These are phyloP conservation scores for Tricholoma hemisulphureum DNA, from an alignment of 768 basidiomycete genomes.

Conservation along the genomic window DNA sequence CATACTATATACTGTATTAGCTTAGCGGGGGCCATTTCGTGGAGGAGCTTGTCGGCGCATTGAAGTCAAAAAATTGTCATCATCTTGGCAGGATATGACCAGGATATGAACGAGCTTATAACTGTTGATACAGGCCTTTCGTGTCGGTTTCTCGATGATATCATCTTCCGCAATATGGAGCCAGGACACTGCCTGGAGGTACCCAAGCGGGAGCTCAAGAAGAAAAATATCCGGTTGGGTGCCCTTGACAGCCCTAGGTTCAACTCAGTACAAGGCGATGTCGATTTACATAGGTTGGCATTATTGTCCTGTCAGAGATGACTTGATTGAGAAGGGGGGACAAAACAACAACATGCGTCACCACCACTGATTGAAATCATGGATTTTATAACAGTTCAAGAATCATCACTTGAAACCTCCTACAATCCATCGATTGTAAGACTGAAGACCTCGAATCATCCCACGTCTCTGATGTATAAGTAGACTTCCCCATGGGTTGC, in stretches of 20 bases:
- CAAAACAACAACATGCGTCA: too few relatives aligned
- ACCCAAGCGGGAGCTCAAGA: conserved; percentile 45
- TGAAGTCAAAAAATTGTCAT: conserved; percentile 63
- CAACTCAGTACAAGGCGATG: conserved; percentile 34
- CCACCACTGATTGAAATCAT: too few relatives aligned
- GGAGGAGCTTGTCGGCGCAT: conserved; percentile 63
- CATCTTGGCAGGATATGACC: conserved; percentile 68
- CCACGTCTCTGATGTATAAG: background rate
- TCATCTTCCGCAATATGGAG: conserved; percentile 52
- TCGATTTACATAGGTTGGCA: conserved; percentile 38
- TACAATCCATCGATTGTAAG: conserved; percentile 1
- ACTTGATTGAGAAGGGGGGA: too few relatives aligned
- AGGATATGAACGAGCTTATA: conserved; percentile 64
- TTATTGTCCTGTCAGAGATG: too few relatives aligned
- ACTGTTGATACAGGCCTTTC: conserved; percentile 59
- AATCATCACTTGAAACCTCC: background rate
- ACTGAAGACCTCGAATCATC: background rate
- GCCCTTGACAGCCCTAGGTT: conserved; percentile 35
- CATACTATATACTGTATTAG: too few relatives aligned
- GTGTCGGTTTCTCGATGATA: conserved; percentile 65
- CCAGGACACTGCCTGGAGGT: conserved; percentile 49
- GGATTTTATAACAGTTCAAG: too few relatives aligned
- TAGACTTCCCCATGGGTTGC: conserved; percentile 2
- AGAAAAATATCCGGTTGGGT: conserved; percentile 37
- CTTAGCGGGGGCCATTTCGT: conserved; percentile 61